phyloP scores from a whole-genome alignment of 139 green algal species.

The Dunaliella primolecta region DNA sequence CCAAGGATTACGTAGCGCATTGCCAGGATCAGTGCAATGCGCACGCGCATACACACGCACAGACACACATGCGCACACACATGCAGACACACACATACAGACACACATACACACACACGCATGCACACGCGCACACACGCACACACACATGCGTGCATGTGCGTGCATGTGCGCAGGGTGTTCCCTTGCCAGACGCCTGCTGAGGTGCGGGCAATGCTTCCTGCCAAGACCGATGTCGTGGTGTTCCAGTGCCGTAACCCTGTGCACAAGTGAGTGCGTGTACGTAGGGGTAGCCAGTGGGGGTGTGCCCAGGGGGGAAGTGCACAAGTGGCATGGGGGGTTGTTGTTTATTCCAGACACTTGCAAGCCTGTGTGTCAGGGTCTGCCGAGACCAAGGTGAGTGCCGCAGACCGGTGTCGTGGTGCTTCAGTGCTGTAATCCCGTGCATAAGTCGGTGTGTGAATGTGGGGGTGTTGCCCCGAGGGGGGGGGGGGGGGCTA shows the following conservation, averaged over 20 bases:
- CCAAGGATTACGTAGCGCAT: too few species aligned
- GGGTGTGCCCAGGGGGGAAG: too few species aligned
- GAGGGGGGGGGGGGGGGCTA: too few species aligned
- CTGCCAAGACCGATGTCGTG: slow-evolving; percentile 73
- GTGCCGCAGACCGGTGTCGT: too few species aligned
- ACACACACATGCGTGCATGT: not conserved
- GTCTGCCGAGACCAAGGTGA: too few species aligned
- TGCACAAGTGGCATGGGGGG: too few species aligned
- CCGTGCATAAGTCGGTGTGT: too few species aligned
- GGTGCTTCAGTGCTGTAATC: too few species aligned
- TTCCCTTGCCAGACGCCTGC: slow-evolving; percentile 79
- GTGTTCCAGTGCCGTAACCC: slow-evolving; percentile 96
- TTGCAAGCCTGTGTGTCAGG: too few species aligned
- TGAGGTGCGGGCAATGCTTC: slow-evolving; percentile 74
- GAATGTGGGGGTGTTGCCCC: too few species aligned
- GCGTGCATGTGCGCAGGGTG: slow-evolving; percentile 40
- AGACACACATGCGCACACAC: not conserved
- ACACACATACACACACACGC: slow-evolving; percentile 1
- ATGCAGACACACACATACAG: not conserved
- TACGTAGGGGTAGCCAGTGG: too few species aligned
- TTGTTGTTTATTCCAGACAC: too few species aligned
- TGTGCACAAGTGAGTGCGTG: slow-evolving; percentile 79
- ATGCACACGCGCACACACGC: not conserved
- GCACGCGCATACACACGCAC: not conserved
- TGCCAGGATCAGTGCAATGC: not conserved